phyloP scores from a whole-genome alignment of 768 basidiomycete genomes.

The Rhodotorula paludigena region DNA sequence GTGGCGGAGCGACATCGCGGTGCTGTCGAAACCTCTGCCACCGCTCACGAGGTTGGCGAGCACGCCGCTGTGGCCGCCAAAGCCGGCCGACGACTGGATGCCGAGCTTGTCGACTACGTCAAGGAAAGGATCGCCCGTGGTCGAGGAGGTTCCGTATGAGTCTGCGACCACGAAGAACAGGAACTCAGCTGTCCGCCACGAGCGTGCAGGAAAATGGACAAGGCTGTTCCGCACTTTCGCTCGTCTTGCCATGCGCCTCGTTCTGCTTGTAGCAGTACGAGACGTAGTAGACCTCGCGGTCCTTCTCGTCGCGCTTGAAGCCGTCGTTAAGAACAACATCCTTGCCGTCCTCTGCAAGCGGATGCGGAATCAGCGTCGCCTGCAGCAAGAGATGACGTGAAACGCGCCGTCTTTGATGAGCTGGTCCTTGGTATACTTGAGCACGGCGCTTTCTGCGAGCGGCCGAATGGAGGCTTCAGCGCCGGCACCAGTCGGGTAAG shows the following conservation, averaged over 20 bases:
- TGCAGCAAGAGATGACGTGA: background rate
- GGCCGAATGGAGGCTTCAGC: background rate
- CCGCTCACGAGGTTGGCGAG: background rate
- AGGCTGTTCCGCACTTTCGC: background rate
- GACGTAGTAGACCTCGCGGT: background rate
- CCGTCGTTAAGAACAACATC: background rate
- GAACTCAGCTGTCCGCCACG: background rate
- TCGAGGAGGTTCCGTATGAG: background rate
- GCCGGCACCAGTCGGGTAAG: too few relatives aligned
- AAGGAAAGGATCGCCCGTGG: background rate
- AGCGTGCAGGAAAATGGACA: background rate
- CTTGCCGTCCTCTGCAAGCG: background rate
- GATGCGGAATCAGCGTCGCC: background rate
- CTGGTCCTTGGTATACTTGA: background rate
- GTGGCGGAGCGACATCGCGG: background rate
- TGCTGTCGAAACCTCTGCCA: background rate
- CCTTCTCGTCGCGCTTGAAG: background rate
- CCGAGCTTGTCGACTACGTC: background rate
- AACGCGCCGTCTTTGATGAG: background rate
- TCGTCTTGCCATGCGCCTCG: background rate
- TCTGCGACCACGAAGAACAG: background rate
- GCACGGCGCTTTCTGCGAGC: background rate
- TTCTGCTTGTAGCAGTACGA: background rate
- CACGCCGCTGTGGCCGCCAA: background rate
- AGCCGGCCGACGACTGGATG: background rate